Evolutionary conservation across 768 basidiomycete genomes (phyloP).

Genomic region (Dioszegia hungarica): DNA sequence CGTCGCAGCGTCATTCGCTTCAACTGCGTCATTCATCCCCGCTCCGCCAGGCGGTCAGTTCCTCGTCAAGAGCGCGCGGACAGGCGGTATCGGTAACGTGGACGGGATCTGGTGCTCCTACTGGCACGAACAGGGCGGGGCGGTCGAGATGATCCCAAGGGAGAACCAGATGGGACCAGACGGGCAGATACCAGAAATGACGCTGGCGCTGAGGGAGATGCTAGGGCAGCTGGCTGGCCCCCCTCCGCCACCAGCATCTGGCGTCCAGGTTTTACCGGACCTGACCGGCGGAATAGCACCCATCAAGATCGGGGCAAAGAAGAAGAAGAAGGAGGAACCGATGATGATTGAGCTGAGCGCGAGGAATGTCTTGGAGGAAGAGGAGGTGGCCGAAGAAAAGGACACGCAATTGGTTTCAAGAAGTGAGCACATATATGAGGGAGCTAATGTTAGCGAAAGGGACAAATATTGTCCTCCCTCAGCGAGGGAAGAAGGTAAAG

Average conservation of each 20-base stretch:
- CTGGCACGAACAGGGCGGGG: slow-evolving; percentile 76
- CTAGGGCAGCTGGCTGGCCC: slow-evolving; percentile 28
- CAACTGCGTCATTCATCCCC: slow-evolving; percentile 82
- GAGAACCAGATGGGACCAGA: no score
- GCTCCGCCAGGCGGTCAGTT: slow-evolving; percentile 25
- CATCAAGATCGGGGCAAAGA: slow-evolving; percentile 33
- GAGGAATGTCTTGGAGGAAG: slow-evolving; percentile 36
- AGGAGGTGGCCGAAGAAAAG: slow-evolving; percentile 34
- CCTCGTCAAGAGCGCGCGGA: slow-evolving; percentile 19
- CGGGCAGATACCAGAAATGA: slow-evolving; percentile 18
- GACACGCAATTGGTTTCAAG: slow-evolving; percentile 39
- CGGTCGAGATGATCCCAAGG: slow-evolving; percentile 21
- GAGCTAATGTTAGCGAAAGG: slow-evolving; percentile 43
- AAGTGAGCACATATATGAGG: slow-evolving; percentile 21
- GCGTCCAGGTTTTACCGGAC: neutral
- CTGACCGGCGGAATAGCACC: slow-evolving; percentile 14
- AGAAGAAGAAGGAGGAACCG: slow-evolving; percentile 23
- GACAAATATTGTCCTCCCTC: slow-evolving; percentile 71
- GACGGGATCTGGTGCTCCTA: slow-evolving; percentile 53
- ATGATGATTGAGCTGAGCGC: slow-evolving; percentile 13
- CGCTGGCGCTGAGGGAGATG: slow-evolving; percentile 22
- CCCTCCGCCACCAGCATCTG: neutral
- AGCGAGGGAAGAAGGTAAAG: slow-evolving; percentile 44
- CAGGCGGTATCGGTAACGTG: slow-evolving; percentile 34
- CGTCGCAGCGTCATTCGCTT: slow-evolving; percentile 87